Conservation (phyloP, 345 rosid species). For the Hibiscus mutabilis region DNA sequence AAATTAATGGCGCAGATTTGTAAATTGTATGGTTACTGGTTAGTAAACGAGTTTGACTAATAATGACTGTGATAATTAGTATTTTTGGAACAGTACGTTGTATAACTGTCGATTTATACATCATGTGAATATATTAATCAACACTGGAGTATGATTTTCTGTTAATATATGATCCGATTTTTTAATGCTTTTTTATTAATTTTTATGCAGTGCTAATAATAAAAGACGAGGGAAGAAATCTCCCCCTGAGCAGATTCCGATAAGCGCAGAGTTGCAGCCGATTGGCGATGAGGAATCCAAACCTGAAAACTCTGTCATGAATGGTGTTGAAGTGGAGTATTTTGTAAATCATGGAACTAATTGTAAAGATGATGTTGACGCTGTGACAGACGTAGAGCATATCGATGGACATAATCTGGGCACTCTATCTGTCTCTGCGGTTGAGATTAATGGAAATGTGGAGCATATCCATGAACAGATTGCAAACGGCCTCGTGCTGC, state of each 20-base stretch:
- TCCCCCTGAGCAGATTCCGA: constrained; percentile 34
- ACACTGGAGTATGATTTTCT: neutral
- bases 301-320: constrained; percentile 22
- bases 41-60: neutral
- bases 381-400: constrained; percentile 23
- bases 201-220: constrained; percentile 29
- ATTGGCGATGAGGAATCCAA: constrained; percentile 38
- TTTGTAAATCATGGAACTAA: constrained; percentile 17
- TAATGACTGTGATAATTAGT: neutral
- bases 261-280: constrained; percentile 27
- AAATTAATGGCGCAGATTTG: neutral
- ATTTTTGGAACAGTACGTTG: neutral
- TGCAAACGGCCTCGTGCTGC: constrained; percentile 23
- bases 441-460: constrained; percentile 15
- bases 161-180: neutral
- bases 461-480: constrained; percentile 22
- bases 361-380: constrained; percentile 9
- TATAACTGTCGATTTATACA: neutral
- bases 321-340: constrained; percentile 12
- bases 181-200: neutral
- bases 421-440: constrained; percentile 26
- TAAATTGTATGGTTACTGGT: too few species aligned
- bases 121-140: neutral
- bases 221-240: constrained; percentile 53
- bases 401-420: constrained; percentile 20